Evolutionary conservation across 2,329 filamentous ascomycete genomes (phyloP).

Genomic region (Exutisphaerella laricina): DNA sequence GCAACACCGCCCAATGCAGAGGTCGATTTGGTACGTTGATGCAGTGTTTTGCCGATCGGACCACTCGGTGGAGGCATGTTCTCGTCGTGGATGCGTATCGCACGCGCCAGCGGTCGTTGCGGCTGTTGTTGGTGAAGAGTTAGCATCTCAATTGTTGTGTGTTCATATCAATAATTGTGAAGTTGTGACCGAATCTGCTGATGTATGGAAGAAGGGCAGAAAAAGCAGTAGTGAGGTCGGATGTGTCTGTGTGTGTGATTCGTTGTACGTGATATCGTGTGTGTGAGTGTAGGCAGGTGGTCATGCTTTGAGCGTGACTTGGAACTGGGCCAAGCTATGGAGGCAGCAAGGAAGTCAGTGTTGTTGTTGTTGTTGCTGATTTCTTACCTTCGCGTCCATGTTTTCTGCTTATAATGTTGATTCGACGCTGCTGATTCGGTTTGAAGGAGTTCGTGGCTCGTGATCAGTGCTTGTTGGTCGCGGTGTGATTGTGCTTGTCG

Average conservation of each 20-base stretch:
- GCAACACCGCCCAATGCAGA: slow-evolving; percentile 10
- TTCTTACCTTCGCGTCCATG: slow-evolving; percentile 44
- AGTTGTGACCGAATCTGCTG: background rate
- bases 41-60: slow-evolving; percentile 55
- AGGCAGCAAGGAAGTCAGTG: slow-evolving; percentile 5
- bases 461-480: slow-evolving; percentile 1
- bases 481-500: background rate
- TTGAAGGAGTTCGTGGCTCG: slow-evolving; percentile 6
- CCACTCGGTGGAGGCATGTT: slow-evolving; percentile 51
- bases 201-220: background rate
- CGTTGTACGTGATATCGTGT: background rate
- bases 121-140: slow-evolving; percentile 49
- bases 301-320: background rate
- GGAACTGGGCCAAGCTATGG: slow-evolving; percentile 5
- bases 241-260: slow-evolving; percentile 3
- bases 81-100: slow-evolving; percentile 62
- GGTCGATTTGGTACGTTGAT: slow-evolving; percentile 74
- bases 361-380: background rate
- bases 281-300: slow-evolving; percentile 2
- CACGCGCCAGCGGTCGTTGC: slow-evolving; percentile 54
- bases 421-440: background rate
- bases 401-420: slow-evolving; percentile 14
- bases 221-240: background rate
- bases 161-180: too few relatives aligned
- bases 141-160: slow-evolving; percentile 23